phyloP scores from a whole-genome alignment of 495 filamentous ascomycete species.

The Opeltia flavorubescens region DNA sequence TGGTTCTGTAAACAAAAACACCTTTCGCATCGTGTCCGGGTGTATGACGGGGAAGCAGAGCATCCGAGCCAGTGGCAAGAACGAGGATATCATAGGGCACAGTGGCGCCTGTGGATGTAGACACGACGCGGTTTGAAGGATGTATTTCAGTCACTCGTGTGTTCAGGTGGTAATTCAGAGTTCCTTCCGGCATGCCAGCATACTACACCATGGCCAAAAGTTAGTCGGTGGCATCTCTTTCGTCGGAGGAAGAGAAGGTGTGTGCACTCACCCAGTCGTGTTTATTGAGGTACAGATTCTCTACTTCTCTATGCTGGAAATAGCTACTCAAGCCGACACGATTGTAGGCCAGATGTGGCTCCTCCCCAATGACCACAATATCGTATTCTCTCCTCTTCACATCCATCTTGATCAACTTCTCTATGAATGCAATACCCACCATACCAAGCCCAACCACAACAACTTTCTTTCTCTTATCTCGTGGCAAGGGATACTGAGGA shows the following conservation, averaged over 20 bases:
- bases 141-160: conserved; percentile 64
- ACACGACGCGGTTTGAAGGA: conserved; percentile 46
- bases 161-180: conserved; percentile 72
- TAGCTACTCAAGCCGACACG: conserved; percentile 89
- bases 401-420: conserved; percentile 84
- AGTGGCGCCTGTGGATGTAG: conserved; percentile 52
- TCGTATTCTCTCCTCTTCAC: conserved; percentile 63
- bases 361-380: conserved; percentile 84
- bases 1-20: conserved; percentile 90
- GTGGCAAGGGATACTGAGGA: conserved; percentile 11
- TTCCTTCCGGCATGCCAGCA: conserved; percentile 43
- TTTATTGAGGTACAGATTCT: conserved; percentile 83
- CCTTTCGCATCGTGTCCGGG: conserved; percentile 77
- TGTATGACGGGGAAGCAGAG: conserved; percentile 64
- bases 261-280: conserved; percentile 60
- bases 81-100: conserved; percentile 82
- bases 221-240: not conserved
- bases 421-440: conserved; percentile 91
- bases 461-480: conserved; percentile 43
- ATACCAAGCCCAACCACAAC: conserved; percentile 89
- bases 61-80: conserved; percentile 84
- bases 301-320: conserved; percentile 80
- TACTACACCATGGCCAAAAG: conserved; percentile 9
- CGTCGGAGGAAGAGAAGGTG: no score
- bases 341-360: conserved; percentile 86